These are phyloP conservation scores for Chlorencoelia australis DNA, from an alignment of 2,329 filamentous ascomycete genomes.

Conservation along the genomic window DNA sequence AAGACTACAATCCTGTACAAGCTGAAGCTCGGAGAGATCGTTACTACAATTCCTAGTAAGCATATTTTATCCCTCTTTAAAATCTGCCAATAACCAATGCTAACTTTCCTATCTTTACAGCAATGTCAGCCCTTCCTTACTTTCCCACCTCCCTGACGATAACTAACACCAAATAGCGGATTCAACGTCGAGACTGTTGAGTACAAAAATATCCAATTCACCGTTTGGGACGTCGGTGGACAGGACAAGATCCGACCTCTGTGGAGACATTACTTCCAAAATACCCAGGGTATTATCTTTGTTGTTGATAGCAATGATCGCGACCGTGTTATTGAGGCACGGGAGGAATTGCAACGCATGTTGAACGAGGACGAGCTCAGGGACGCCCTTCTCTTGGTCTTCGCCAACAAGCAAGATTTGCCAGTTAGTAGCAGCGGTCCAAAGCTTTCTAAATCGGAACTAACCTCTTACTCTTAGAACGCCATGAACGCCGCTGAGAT, in stretches of 20 bases:
- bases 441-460: constrained; percentile 1
- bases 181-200: constrained; percentile 99
- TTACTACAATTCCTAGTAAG: constrained; percentile 98
- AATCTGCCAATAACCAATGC: too few species aligned
- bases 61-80: too few species aligned
- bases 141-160: too few species aligned
- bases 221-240: constrained; percentile 99
- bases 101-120: constrained; percentile 1
- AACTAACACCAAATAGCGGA: too few species aligned
- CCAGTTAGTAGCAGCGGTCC: constrained; percentile 56
- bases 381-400: constrained; percentile 92
- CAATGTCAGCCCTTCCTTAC: constrained; percentile 17
- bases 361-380: constrained; percentile 98
- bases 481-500: constrained; percentile 99
- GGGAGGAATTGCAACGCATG: constrained; percentile 95
- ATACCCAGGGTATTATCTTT: constrained; percentile 99
- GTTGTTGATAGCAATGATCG: constrained; percentile 99
- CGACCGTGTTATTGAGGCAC: constrained; percentile 93
- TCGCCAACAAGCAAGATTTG: constrained; percentile 99
- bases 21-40: constrained; percentile 98
- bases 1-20: constrained; percentile 99
- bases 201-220: constrained; percentile 99
- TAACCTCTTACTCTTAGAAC: constrained; percentile 48
- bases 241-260: constrained; percentile 99
- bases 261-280: constrained; percentile 99